Percentiles rank a stretch among this genome's conserved stretches.
These are phyloP conservation scores for Sedum album DNA, from an alignment of 164 flowering plant genomes.

Conservation along the genomic window DNA sequence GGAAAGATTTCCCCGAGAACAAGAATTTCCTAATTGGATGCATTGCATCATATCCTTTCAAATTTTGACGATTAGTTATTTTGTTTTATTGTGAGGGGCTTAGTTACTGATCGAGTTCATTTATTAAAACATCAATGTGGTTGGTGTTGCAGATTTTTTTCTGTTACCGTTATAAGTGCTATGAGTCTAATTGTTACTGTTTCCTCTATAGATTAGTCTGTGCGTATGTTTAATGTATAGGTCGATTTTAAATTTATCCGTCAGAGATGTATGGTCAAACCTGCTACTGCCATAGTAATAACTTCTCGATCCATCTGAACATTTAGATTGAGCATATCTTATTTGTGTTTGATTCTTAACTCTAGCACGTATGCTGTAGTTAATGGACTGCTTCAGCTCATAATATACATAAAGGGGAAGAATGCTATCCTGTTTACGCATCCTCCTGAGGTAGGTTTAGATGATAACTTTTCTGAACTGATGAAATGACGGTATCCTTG, in stretches of 20 bases:
- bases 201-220: too few species aligned
- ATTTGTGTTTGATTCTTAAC: not conserved
- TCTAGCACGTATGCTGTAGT: not conserved
- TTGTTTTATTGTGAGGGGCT: not conserved
- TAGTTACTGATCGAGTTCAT: not conserved
- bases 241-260: not conserved
- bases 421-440: not conserved
- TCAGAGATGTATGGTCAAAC: not conserved
- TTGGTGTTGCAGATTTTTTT: too few species aligned
- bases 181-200: not conserved
- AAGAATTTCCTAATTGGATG: slow-evolving; percentile 65
- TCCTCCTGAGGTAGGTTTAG: too few species aligned
- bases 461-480: too few species aligned
- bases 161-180: not conserved
- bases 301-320: not conserved
- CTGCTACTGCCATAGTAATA: not conserved
- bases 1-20: slow-evolving; percentile 88
- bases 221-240: too few species aligned
- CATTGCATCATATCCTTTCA: slow-evolving; percentile 55
- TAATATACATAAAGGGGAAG: not conserved
- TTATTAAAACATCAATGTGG: too few species aligned
- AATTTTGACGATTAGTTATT: not conserved
- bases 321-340: not conserved
- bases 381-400: not conserved
- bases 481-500: too few species aligned